Percentiles rank a stretch among this genome's conserved stretches.
Evolutionary conservation across 2,329 filamentous ascomycete genomes (phyloP).

Genomic region (Phialophora chinensis): DNA sequence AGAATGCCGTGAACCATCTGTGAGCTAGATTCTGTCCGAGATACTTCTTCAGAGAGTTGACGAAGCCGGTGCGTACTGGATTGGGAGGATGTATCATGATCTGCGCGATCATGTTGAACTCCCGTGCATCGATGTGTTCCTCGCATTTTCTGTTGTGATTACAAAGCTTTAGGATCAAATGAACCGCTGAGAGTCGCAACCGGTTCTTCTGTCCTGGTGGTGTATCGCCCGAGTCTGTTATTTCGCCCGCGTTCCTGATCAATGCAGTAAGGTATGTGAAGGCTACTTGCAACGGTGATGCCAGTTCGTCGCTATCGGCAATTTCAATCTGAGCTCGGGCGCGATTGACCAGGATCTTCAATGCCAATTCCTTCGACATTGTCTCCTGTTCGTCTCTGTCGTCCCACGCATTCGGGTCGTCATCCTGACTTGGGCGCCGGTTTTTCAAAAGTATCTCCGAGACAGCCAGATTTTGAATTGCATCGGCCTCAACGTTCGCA

Average conservation of each 20-base stretch:
- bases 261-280: conserved; percentile 80
- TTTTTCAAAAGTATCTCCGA: conserved; percentile 74
- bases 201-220: conserved; percentile 78
- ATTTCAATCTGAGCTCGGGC: conserved; percentile 70
- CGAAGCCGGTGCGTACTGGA: conserved; percentile 77
- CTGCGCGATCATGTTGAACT: conserved; percentile 82
- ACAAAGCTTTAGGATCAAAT: conserved; percentile 82
- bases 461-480: conserved; percentile 78
- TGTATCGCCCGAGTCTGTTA: conserved; percentile 76
- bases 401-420: conserved; percentile 67
- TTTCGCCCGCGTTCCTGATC: conserved; percentile 76
- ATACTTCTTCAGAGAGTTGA: conserved; percentile 88
- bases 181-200: conserved; percentile 81
- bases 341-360: conserved; percentile 86
- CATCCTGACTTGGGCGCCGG: conserved; percentile 57
- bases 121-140: conserved; percentile 70
- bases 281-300: conserved; percentile 66
- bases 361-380: conserved; percentile 78
- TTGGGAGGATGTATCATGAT: conserved; percentile 78
- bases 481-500: conserved; percentile 73
- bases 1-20: conserved; percentile 88
- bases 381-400: conserved; percentile 79
- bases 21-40: conserved; percentile 73
- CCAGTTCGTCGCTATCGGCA: conserved; percentile 49
- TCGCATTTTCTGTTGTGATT: conserved; percentile 74